Base-by-base conservation (phyloP, 139 green algal genomes). In the Trebouxia sp. region DNA sequence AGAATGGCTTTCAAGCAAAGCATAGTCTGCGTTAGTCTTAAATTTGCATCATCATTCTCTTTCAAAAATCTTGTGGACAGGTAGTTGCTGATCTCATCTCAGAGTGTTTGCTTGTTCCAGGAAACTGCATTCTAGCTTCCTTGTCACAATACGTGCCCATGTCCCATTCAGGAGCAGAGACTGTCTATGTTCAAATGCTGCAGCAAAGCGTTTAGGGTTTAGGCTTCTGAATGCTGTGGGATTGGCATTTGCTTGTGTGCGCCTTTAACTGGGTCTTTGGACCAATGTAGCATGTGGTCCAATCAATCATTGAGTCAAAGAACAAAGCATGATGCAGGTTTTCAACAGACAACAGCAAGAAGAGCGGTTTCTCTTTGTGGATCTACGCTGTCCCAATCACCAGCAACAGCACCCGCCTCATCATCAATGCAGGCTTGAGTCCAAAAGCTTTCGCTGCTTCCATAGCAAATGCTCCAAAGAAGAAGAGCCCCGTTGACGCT, bases 311-410 rank as follows among this genome's bases (percentile, higher is more conserved):
- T 53, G 3, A 66, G 12, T 67, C 10, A n/a, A n/a, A n/a, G n/a
- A n/a, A n/a, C n/a, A n/a, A n/a, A n/a, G n/a, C n/a, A n/a, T 28
- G 70, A 0, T 65, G 42, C 78, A 82, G 78, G 43, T 76, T 82
- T 3, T 48, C n/a, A 1, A n/a, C 38, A 37, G 28, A 20, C 11
- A 37, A 17, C 41, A 39, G 78, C 43, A 65, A 39, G 9, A 69
- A 28, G 30, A 41, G 5, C 9, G 58, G 58, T 10, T 69, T 69
- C 45, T 50, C 41, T 5, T 28, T 82, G 28, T 82, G 78, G 78
- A 82, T 82, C 30, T 82, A 82, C 37, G 62, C 62, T 14, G 62
- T 76, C 11, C 78, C 78, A 5, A 55, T 37, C 14, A 66, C 28
- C 42, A 67, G 26, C 42, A 76, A 45, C 62, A 76, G 28, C 43